Base-by-base conservation (phyloP, 441 rosid species). In the Kokia cookei region DNA sequence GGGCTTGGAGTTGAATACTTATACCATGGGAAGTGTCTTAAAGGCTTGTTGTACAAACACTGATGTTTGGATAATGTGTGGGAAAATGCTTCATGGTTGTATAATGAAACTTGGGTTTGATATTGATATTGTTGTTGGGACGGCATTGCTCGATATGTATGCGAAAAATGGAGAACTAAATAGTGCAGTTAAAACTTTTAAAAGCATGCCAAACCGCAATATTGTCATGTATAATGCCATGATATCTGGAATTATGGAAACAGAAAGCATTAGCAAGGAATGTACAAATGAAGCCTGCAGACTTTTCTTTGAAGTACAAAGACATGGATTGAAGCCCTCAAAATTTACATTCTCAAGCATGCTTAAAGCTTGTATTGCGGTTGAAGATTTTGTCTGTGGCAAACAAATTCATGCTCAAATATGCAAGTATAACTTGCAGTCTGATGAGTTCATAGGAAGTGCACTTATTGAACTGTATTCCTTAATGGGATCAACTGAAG, bases 101-200 rank as follows among this genome's bases (percentile, higher is more conserved):
- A 75, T 69, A 14, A 58, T 72, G 0, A 87, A 81, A 74, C 61
- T 77, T 65, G 89, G 89, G 29, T 75, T 81, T 75, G 84, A 78
- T 48, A 72, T 71, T 60, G 86, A 86, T 76, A 40, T 81, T 69
- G 84, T 87, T 29, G 84, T 87, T n/a, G 73, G 75, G 66, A 82
- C 89, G 71, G 89, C 91, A 54, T 77, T 87, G 80, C 82, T 87
- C 47, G 85, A 82, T 73, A 84, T 87, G 89, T 87, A 87, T 13
- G 82, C 83, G 0, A 87, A 87, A 78, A 69, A 64, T 2, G 82
- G 89, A 73, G 69, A 79, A 74, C 63, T 86, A 55, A 75, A 64
- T n/a, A 82, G 75, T 24, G 82, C 89, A 0, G 27, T 67, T 40
- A 76, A 76, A 74, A 50, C 84, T 65, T 87, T 86, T 69, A 29